phyloP scores from a whole-genome alignment of 805 yeast genomes.

The Candida verbasci region DNA sequence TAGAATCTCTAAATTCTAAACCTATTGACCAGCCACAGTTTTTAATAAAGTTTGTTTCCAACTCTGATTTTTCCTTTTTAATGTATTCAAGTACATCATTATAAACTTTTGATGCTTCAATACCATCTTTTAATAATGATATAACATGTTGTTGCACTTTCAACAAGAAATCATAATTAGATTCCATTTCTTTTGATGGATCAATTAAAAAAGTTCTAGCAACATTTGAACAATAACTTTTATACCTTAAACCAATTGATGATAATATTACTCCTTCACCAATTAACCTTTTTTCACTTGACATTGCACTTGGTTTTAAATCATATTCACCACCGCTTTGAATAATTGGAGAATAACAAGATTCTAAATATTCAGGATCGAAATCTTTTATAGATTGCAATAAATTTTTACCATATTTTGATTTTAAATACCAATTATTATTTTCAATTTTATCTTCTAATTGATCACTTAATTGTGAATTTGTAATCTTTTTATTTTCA shows the following conservation, averaged over 20 bases:
- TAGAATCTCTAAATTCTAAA: slow-evolving; percentile 79
- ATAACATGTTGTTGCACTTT: slow-evolving; percentile 64
- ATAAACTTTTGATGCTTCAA: slow-evolving; percentile 63
- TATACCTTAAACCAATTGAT: slow-evolving; percentile 82
- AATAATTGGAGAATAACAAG: slow-evolving; percentile 90
- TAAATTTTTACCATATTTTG: slow-evolving; percentile 47
- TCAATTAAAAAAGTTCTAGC: slow-evolving; percentile 87
- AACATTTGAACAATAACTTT: slow-evolving; percentile 81
- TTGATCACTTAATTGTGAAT: slow-evolving; percentile 66
- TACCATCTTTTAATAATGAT: slow-evolving; percentile 59
- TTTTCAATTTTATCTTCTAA: slow-evolving; percentile 76
- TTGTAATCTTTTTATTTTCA: slow-evolving; percentile 74
- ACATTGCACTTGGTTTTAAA: slow-evolving; percentile 76
- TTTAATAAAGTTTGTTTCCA: slow-evolving; percentile 62
- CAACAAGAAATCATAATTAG: slow-evolving; percentile 72
- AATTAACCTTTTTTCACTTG: slow-evolving; percentile 57
- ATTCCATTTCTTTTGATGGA: slow-evolving; percentile 75
- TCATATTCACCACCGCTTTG: slow-evolving; percentile 87
- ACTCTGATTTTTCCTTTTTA: slow-evolving; percentile 54
- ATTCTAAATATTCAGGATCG: slow-evolving; percentile 74
- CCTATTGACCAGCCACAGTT: slow-evolving; percentile 89
- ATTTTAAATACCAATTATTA: slow-evolving; percentile 61
- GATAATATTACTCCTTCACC: slow-evolving; percentile 77
- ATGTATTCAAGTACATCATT: slow-evolving; percentile 57
- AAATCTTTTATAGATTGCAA: slow-evolving; percentile 54